phyloP scores from a whole-genome alignment of 2,329 filamentous ascomycete genomes.

The Berkeleyomyces basicola region DNA sequence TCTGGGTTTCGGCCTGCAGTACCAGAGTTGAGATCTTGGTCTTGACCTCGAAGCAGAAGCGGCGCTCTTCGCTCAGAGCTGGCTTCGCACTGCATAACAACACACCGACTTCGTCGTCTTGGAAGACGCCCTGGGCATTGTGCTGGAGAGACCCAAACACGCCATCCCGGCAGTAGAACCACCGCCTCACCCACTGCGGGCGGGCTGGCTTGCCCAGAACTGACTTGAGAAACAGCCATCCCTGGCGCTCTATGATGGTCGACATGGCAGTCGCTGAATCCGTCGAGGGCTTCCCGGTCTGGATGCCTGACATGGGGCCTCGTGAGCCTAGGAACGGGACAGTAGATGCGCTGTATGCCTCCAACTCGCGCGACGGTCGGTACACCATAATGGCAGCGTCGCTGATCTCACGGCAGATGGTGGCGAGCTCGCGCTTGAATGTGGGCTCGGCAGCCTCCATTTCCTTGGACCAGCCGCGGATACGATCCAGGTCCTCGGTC shows the following conservation, averaged over 20 bases:
- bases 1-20: constrained; percentile 83
- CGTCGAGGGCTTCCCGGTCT: constrained; percentile 20
- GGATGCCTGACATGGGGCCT: constrained; percentile 39
- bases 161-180: constrained; percentile 91
- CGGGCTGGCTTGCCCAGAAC: constrained; percentile 76
- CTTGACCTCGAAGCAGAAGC: constrained; percentile 97
- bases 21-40: constrained; percentile 85
- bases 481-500: constrained; percentile 70
- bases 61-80: constrained; percentile 77
- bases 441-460: constrained; percentile 79
- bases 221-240: constrained; percentile 76
- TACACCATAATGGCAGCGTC: constrained; percentile 53
- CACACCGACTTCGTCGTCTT: constrained; percentile 91
- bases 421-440: constrained; percentile 66
- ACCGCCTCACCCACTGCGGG: constrained; percentile 76
- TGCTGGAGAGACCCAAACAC: constrained; percentile 93
- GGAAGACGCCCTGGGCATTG: constrained; percentile 70
- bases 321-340: constrained; percentile 69
- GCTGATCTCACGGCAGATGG: constrained; percentile 66
- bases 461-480: constrained; percentile 83
- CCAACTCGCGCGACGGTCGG: constrained; percentile 77
- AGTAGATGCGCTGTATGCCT: constrained; percentile 80
- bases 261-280: constrained; percentile 17
- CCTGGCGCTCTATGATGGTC: constrained; percentile 65
- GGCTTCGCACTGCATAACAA: constrained; percentile 85